Percentiles rank a stretch among this genome's conserved stretches.
Evolutionary conservation across 768 basidiomycete genomes (phyloP).

Genomic region (Tubosaeta brunneosetosa): DNA sequence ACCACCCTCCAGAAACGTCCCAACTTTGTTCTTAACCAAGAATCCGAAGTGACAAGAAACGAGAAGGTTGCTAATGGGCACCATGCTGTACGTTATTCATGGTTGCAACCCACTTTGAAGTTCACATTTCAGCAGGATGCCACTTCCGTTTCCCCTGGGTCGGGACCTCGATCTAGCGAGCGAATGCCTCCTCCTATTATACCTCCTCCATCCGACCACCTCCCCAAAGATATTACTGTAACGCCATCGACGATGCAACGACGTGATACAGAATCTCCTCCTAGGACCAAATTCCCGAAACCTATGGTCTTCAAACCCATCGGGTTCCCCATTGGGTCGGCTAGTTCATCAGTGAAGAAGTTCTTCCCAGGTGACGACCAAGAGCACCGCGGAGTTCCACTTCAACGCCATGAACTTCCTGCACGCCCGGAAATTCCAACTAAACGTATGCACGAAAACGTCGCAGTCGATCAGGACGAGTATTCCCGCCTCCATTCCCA

Average conservation of each 20-base stretch:
- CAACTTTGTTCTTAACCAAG: conserved; percentile 18
- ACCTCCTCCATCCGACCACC: conserved; percentile 18
- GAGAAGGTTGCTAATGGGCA: conserved; percentile 39
- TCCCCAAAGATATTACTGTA: conserved; percentile 8
- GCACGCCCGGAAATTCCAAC: conserved; percentile 23
- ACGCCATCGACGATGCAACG: conserved; percentile 12
- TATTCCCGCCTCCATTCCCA: conserved; percentile 1
- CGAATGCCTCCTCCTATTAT: conserved; percentile 33
- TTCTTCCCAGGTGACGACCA: conserved; percentile 87
- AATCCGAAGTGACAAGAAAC: conserved; percentile 28
- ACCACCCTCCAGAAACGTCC: conserved; percentile 21
- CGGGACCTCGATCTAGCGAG: conserved; percentile 22
- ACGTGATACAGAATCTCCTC: conserved; percentile 15
- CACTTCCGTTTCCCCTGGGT: conserved; percentile 18
- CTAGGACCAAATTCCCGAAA: conserved; percentile 28
- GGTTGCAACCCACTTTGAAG: neutral
- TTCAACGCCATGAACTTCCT: conserved; percentile 13
- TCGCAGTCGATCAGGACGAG: conserved; percentile 18
- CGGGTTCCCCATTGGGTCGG: conserved; percentile 55
- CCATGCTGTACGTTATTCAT: conserved; percentile 24
- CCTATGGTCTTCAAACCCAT: conserved; percentile 66
- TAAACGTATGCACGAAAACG: conserved; percentile 27
- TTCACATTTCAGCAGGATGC: conserved; percentile 17
- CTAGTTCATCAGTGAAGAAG: conserved; percentile 54
- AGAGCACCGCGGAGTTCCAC: conserved; percentile 34